A percentile compares a stretch with the other conserved stretches of the same genome.
phyloP scores from a whole-genome alignment of 176 grass and related monocot genomes.

The Neostapfia colusana region DNA sequence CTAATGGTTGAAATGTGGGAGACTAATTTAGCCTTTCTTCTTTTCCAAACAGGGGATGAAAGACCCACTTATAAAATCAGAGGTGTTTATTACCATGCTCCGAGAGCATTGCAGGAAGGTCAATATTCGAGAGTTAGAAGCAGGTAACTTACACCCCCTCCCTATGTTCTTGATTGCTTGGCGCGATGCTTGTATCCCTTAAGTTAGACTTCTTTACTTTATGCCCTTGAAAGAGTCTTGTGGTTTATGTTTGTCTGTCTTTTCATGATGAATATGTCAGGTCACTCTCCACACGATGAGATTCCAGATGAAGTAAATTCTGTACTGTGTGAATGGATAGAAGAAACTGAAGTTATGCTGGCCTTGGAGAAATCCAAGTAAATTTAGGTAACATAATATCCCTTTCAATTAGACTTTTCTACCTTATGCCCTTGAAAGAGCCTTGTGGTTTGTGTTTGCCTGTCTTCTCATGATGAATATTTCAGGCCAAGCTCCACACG shows the following conservation, averaged over 20 bases:
- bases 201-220: not conserved
- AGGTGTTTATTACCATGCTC: constrained; percentile 68
- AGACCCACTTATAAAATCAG: constrained; percentile 80
- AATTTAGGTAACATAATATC: constrained; percentile 27
- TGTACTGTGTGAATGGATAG: constrained; percentile 64
- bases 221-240: not conserved
- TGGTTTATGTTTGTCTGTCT: not conserved
- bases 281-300: constrained; percentile 90
- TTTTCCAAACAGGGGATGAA: constrained; percentile 63
- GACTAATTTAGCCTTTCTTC: constrained; percentile 16
- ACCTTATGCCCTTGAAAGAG: not conserved
- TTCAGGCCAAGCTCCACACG: constrained; percentile 74
- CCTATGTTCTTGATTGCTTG: not conserved
- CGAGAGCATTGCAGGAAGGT: constrained; percentile 67
- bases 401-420: not conserved
- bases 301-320: constrained; percentile 77
- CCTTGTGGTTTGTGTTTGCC: not conserved
- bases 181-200: not conserved
- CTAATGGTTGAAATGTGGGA: constrained; percentile 30
- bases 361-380: constrained; percentile 47
- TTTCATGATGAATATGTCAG: constrained; percentile 42
- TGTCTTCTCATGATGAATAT: not conserved
- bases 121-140: constrained; percentile 62
- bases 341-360: constrained; percentile 41
- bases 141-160: constrained; percentile 48